Base-by-base conservation (phyloP, 139 green algal genomes). In the Micromonas pusilla region DNA sequence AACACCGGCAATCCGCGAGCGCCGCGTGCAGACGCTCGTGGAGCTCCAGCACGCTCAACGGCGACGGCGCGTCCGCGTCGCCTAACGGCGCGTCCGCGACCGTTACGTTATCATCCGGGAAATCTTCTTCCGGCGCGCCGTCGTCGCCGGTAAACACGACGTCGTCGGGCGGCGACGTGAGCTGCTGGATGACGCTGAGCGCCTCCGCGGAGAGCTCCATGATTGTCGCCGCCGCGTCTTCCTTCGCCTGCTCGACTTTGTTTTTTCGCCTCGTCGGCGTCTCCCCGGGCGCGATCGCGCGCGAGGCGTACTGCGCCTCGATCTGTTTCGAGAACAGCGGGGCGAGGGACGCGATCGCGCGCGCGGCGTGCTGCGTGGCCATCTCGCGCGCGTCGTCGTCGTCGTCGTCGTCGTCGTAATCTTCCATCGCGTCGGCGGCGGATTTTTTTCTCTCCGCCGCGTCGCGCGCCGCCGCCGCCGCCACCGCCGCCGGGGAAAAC, bases 1-100 rank as follows among this genome's bases (percentile, higher is more conserved):
- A 72, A 26, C 65, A 72, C 33, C 65, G 26, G 28, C 65, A 72
- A 26, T 72, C 65, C 23, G 65, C 65, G 28, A 72, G 30, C 21
- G 26, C 3, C 21, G 36, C 65, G 65, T 72, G 65, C 36, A 72
- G 65, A 25, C 33, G 32, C 33, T 72, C 65, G 28, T 72, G 65
- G 3, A 72, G 33, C 30, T 72, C 65, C 23, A 72, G 32, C n/a
- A 72, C 65, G 23, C 23, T 26, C n/a, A 57, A 9, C 9, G 45
- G 45, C 9, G 9, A 9, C 45, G 45, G 45, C 45, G 45, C 45
- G 45, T 16, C 45, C 45, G 45, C 45, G 45, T n/a, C n/a, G n/a
- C n/a, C n/a, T n/a, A 57, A 57, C 45, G 9, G 9, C 9, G 45
- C 9, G 9, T 23, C 45, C 9, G 45, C 45, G 45, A 16, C 9